A percentile compares a stretch with the other conserved stretches of the same genome.
Conservation (phyloP, 805 yeast species). For the Starmerella floricola region DNA sequence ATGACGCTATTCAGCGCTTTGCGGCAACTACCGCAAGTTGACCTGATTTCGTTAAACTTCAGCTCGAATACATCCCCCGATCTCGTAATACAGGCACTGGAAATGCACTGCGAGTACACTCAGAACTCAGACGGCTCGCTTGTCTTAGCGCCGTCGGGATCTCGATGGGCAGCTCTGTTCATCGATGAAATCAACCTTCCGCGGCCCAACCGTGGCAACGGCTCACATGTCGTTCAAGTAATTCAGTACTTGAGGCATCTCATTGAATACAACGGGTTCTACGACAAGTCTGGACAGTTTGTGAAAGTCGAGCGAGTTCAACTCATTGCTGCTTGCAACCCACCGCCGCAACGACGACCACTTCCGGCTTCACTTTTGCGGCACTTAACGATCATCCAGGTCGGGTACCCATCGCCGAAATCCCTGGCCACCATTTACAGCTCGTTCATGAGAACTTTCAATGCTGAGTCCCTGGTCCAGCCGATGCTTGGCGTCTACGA, state of each 20-base stretch:
- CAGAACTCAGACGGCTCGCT: slow-evolving; percentile 40
- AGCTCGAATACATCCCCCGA: slow-evolving; percentile 66
- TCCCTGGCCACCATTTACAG: slow-evolving; percentile 60
- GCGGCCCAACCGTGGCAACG: slow-evolving; percentile 36
- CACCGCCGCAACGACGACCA: slow-evolving; percentile 57
- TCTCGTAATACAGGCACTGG: slow-evolving; percentile 49
- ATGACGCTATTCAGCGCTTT: slow-evolving; percentile 72
- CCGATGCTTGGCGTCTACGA: slow-evolving; percentile 59
- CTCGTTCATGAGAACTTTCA: slow-evolving; percentile 43
- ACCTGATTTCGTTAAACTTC: slow-evolving; percentile 60
- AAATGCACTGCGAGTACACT: slow-evolving; percentile 57
- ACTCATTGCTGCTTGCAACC: slow-evolving; percentile 92
- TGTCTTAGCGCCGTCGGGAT: slow-evolving; percentile 47
- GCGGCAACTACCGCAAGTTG: slow-evolving; percentile 42
- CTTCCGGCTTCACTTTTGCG: slow-evolving; percentile 53
- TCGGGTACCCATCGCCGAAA: slow-evolving; percentile 59
- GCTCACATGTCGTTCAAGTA: slow-evolving; percentile 60
- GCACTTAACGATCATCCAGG: slow-evolving; percentile 52
- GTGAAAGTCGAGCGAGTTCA: slow-evolving; percentile 51
- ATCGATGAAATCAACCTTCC: slow-evolving; percentile 91
- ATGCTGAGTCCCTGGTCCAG: slow-evolving; percentile 38
- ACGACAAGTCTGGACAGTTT: slow-evolving; percentile 53
- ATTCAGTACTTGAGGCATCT: slow-evolving; percentile 64
- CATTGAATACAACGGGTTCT: slow-evolving; percentile 63
- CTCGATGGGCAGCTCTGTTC: slow-evolving; percentile 67